Evolutionary conservation across 208 protist species (phyloP), one percentile per base, ranked within the genome.

Genomic region (Crithidia brevicula): DNA sequence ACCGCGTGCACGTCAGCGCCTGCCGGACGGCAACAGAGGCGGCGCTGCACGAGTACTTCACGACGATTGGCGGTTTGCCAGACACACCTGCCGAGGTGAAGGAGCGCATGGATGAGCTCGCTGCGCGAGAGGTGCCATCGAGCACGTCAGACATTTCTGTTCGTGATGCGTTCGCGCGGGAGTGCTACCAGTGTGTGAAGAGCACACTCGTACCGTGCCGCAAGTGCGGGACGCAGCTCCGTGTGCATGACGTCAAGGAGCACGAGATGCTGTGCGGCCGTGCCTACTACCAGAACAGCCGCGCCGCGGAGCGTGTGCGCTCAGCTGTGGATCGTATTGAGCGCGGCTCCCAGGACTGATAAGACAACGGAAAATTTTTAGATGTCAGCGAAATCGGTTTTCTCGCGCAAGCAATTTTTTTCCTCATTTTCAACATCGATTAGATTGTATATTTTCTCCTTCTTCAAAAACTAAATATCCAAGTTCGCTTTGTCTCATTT

Each of bases 231-330:
- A 74, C 52, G n/a, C 38, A 63, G 20, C 36, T 90, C 22, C 89
- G 85, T 27, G 65, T 94, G 49, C 83, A 92, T 31, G 89, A 94
- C 36, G 73, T 82, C 11, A 84, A 83, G 54, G 85, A 92, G 69
- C 89, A 94, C 51, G 76, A 87, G 66, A 67, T 76, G 59, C 77
- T 90, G 28, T 94, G 89, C 50, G 82, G 69, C 11, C 67, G 72
- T 15, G 33, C 61, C 31, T 84, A 80, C 57, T 85, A 88, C 45
- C 59, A 52, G 16, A 79, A 59, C 63, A 81, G 74, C 16, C 64
- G 77, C n/a, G 80, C 76, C 1, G 79, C 70, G 0, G 63, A 81
- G 73, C 74, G 83, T 13, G 68, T 77, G 20, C 62, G 72, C 20
- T 59, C 61, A 2, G 64, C 71, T 8, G 75, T 72, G 36, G 30